Evolutionary conservation across 108 stramenopile genomes (phyloP).

Genomic region (Fistulifera pelliculosa): DNA sequence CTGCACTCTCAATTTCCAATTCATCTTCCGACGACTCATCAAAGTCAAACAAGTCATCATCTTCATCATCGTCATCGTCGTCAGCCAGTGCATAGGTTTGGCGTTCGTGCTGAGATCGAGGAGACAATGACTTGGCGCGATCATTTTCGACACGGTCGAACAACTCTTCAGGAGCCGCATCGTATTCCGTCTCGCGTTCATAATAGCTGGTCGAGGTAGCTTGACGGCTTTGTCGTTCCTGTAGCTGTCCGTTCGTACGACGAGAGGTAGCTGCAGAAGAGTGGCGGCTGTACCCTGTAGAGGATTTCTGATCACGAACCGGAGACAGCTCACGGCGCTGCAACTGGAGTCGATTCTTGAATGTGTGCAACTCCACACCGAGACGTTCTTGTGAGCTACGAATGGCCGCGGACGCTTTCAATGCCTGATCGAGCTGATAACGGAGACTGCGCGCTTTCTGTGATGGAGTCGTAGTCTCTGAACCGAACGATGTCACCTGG

Average conservation of each 20-base stretch:
- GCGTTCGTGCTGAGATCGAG: not conserved
- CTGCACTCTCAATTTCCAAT: not conserved
- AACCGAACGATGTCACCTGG: constrained; percentile 1
- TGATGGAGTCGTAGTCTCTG: constrained; percentile 21
- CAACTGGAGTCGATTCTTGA: constrained; percentile 24
- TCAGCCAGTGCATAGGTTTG: not conserved
- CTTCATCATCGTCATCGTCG: not conserved
- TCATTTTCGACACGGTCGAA: not conserved
- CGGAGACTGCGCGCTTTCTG: constrained; percentile 36
- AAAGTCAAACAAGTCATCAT: constrained; percentile 1
- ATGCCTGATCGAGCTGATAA: constrained; percentile 29
- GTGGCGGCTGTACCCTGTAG: not conserved
- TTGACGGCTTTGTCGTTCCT: not conserved
- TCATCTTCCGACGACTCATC: not conserved
- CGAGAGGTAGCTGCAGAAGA: not conserved
- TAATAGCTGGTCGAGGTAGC: not conserved
- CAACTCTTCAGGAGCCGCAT: not conserved
- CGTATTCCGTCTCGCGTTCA: no score
- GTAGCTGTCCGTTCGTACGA: not conserved
- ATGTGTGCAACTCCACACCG: constrained; percentile 25
- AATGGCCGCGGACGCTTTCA: constrained; percentile 27
- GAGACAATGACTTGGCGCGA: not conserved
- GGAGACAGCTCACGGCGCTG: constrained; percentile 13
- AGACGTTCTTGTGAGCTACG: constrained; percentile 26
- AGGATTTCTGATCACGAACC: not conserved